phyloP scores from a whole-genome alignment of 768 basidiomycete species.

The Melanogaster broomeanus region DNA sequence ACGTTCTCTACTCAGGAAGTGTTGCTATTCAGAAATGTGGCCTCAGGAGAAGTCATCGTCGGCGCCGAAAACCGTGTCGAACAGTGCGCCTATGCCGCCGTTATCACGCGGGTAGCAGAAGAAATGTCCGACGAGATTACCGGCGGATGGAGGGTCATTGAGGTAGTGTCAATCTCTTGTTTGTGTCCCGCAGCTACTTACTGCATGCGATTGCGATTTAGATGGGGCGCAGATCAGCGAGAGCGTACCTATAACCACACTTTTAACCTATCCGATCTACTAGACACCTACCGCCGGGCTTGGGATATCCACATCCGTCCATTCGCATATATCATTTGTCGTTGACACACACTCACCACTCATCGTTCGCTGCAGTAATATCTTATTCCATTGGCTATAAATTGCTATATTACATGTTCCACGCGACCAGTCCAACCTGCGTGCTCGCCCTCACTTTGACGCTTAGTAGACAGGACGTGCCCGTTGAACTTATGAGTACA shows the following conservation, averaged over 20 bases:
- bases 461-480: too few relatives aligned
- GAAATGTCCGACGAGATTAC: constrained; percentile 92
- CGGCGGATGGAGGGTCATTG: constrained; percentile 97
- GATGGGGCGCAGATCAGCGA: constrained; percentile 55
- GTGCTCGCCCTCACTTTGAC: too few relatives aligned
- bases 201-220: constrained; percentile 16
- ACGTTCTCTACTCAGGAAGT: constrained; percentile 95
- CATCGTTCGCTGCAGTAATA: constrained; percentile 26
- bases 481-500: too few relatives aligned
- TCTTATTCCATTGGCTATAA: constrained; percentile 30
- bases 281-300: background rate
- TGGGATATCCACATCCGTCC: background rate
- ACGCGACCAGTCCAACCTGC: background rate
- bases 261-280: too few relatives aligned
- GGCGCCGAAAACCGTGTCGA: constrained; percentile 92
- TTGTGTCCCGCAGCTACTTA: background rate
- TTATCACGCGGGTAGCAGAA: constrained; percentile 83
- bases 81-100: constrained; percentile 91
- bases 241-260: constrained; percentile 44
- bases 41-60: constrained; percentile 82
- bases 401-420: background rate
- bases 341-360: constrained; percentile 31
- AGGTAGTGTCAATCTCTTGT: constrained; percentile 54
- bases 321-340: constrained; percentile 18
- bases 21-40: constrained; percentile 85